Base-by-base conservation (phyloP, 208 protist genomes). In the Acanthamoeba quina region DNA sequence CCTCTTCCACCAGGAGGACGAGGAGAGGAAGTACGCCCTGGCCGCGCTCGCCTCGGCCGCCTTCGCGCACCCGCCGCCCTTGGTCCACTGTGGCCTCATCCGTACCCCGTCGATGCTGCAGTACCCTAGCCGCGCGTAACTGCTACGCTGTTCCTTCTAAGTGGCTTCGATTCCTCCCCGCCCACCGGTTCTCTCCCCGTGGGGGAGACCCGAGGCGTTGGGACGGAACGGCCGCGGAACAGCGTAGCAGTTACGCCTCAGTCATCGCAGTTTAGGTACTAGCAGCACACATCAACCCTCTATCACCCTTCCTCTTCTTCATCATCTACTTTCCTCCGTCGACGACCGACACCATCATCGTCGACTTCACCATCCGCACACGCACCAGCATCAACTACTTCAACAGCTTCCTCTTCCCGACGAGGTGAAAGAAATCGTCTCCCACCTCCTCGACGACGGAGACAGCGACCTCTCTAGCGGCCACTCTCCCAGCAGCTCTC, bases 131-230 rank as follows among this genome's bases (percentile, higher is more conserved):
- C 60, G 86, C 86, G 86, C 86, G 86, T 92, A 92, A 92, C 86
- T 92, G 86, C 86, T 92, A 92, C 86, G 86, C 86, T 92, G 62
- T 92, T 92, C 86, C 86, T 92, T 76, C 54, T 29, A 92, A 92
- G 86, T 34, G 86, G 86, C 86, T 92, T 76, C 5, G 37, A 5
- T 52, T 62, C 86, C 49, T 92, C 86, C 78, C 3, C 49, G 41
- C 47, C 62, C 78, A 62, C 31, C 41, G 49, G 10, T 31, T 31
- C 24, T 29, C n/a, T 56, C 31, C 21, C 74, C 26, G 3, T 5
- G 13, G 26, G 66, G 11, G 66, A 31, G 29, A 44, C 19, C 34
- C 66, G 29, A 74, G 26, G 66, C 26, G 66, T 41, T 83, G 34
- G 5, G 24, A 83, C 41, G 34, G 44, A 70, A 78, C 86, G 68